A percentile compares a stretch with the other conserved stretches of the same genome.
phyloP scores from a whole-genome alignment of 306 rosid species.

The Citrullus colocynthis region DNA sequence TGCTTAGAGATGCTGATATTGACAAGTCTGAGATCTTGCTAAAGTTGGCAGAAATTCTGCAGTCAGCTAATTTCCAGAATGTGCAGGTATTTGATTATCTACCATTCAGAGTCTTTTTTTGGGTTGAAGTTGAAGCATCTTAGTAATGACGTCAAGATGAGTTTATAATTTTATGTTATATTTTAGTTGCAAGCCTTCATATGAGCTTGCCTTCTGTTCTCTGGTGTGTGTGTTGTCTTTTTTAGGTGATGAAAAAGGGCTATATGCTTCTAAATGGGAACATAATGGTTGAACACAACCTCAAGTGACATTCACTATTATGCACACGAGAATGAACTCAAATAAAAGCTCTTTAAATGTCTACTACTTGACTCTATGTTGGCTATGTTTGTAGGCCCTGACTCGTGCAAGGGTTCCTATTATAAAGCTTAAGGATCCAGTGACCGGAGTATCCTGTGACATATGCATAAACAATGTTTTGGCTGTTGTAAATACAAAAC shows the following conservation, averaged over 20 bases:
- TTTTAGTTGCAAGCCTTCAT: background rate
- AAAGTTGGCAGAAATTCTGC: constrained; percentile 73
- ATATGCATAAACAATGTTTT: constrained; percentile 89
- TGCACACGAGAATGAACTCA: background rate
- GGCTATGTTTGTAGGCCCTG: constrained; percentile 61
- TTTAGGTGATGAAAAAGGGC: background rate
- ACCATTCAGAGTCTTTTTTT: constrained; percentile 3
- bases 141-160: background rate
- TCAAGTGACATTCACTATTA: background rate
- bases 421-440: constrained; percentile 93
- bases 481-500: constrained; percentile 90
- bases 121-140: background rate
- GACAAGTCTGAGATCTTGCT: constrained; percentile 69
- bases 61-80: constrained; percentile 70
- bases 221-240: background rate
- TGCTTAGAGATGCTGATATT: constrained; percentile 44
- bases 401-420: constrained; percentile 97
- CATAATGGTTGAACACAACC: background rate
- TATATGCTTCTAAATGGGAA: background rate
- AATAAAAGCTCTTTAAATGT: background rate
- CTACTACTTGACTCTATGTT: background rate
- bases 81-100: constrained; percentile 60
- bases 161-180: background rate
- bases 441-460: constrained; percentile 84
- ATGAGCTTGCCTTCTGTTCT: background rate